phyloP scores from a whole-genome alignment of 495 filamentous ascomycete genomes.

The Penicillium herquei region DNA sequence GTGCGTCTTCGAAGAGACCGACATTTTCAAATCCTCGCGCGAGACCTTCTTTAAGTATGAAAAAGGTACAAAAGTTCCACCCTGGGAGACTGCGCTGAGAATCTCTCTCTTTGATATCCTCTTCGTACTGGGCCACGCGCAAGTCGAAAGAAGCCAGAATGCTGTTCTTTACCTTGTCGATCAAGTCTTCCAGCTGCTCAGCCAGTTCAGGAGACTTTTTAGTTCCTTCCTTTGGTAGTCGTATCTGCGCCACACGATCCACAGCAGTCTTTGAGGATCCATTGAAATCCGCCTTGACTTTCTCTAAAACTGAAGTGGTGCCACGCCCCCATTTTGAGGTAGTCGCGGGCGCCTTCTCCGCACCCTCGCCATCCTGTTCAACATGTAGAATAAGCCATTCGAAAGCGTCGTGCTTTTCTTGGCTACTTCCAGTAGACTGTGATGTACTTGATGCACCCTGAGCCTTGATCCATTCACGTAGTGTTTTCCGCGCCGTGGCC shows the following conservation, averaged over 20 bases:
- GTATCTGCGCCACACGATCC: slow-evolving; percentile 83
- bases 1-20: slow-evolving; percentile 90
- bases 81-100: slow-evolving; percentile 83
- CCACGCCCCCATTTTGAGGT: slow-evolving; percentile 78
- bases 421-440: slow-evolving; percentile 39
- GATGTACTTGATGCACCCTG: slow-evolving; percentile 55
- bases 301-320: slow-evolving; percentile 80
- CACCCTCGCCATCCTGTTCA: slow-evolving; percentile 56
- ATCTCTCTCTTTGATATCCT: slow-evolving; percentile 93
- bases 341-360: slow-evolving; percentile 68
- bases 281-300: slow-evolving; percentile 90
- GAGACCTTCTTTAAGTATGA: slow-evolving; percentile 93
- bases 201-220: slow-evolving; percentile 63
- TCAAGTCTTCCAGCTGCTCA: slow-evolving; percentile 78
- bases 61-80: slow-evolving; percentile 99
- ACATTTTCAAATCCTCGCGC: slow-evolving; percentile 94
- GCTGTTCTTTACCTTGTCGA: slow-evolving; percentile 79
- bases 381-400: slow-evolving; percentile 97
- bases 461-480: slow-evolving; percentile 88
- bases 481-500: slow-evolving; percentile 65
- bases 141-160: slow-evolving; percentile 89
- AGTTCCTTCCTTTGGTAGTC: slow-evolving; percentile 53
- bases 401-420: slow-evolving; percentile 89
- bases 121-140: slow-evolving; percentile 91
- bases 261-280: slow-evolving; percentile 70